Evolutionary conservation across 768 basidiomycete genomes (phyloP), one percentile per base, ranked within the genome.

Genomic region (Boletellus ananiceps): DNA sequence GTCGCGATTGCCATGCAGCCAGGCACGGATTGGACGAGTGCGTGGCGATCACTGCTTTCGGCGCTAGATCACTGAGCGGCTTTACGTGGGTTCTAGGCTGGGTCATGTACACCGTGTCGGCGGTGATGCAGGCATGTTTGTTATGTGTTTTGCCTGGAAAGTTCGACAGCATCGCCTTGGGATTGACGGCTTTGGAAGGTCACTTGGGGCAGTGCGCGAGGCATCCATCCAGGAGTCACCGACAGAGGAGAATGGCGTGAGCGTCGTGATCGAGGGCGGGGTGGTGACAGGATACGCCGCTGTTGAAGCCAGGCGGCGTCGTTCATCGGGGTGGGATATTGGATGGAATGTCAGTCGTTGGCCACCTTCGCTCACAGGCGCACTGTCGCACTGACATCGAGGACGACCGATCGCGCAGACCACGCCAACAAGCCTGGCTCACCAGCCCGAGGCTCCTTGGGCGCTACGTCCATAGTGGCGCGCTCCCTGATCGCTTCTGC

Each of bases 81-180:
- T 25, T 25, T 4, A 25, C 6, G 23, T 14, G 13, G 0, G 8
- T 47, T 39, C 14, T 54, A 87, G 87, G 84, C 53, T 93, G 91
- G 91, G 74, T 82, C 46, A 84, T 84, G 44, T 93, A 83, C 57
- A 83, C 85, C 14, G 82, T 88, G 19, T 78, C 94, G 0, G 94
- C 90, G 5, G 63, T 84, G 15, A 86, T 97, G 76, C 96, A 98
- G 66, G 83, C 81, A 1, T 74, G 71, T 77, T 98, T 50, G 64
- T 77, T 49, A 88, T 98, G 82, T 99, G 96, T 60, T 63, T 96
- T 11, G 57, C 76, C 8, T 98, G 92, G 88, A 92, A 86, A 67
- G 56, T 80, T 32, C 79, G 94, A 13, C 94, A 98, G 61, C 74
- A 68, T 42, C 70, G 73, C 34, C 76, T 90, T 15, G 80, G 81